Evolutionary conservation across 805 yeast species (phyloP).

Genomic region (Metschnikowia cerradonensis): DNA sequence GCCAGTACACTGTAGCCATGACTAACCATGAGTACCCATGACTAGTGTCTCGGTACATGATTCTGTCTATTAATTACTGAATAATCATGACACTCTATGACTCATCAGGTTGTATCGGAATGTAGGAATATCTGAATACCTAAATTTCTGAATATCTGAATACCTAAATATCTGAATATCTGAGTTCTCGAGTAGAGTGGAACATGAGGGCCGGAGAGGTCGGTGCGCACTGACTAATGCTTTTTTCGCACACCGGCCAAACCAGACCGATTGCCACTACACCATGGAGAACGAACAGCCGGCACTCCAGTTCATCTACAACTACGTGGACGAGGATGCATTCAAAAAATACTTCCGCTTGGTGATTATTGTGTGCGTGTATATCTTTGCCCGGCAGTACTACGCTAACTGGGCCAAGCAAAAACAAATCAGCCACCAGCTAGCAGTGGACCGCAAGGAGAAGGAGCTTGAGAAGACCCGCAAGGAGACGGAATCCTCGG

Average conservation of each 20-base stretch:
- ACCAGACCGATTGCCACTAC: not conserved
- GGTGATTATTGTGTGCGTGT: constrained; percentile 53
- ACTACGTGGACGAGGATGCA: constrained; percentile 36
- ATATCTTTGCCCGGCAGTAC: constrained; percentile 53
- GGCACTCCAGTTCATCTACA: constrained; percentile 27
- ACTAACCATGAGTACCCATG: no score
- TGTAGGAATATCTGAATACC: no score
- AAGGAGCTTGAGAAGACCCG: constrained; percentile 34
- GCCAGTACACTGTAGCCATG: no score
- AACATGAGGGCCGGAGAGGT: no score
- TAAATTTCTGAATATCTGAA: no score
- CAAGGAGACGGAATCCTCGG: constrained; percentile 24
- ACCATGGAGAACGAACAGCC: constrained; percentile 4
- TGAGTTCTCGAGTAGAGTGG: no score
- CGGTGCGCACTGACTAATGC: no score
- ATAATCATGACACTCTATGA: no score
- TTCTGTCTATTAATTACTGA: no score
- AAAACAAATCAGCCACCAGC: constrained; percentile 46
- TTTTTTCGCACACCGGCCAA: not conserved
- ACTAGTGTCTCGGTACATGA: no score
- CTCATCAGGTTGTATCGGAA: no score
- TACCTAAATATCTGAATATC: no score
- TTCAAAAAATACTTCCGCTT: constrained; percentile 46
- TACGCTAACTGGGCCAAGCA: constrained; percentile 54
- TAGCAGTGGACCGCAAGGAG: constrained; percentile 44